Base-by-base conservation (phyloP, 129 eudicot species). In the Mikania micrantha region DNA sequence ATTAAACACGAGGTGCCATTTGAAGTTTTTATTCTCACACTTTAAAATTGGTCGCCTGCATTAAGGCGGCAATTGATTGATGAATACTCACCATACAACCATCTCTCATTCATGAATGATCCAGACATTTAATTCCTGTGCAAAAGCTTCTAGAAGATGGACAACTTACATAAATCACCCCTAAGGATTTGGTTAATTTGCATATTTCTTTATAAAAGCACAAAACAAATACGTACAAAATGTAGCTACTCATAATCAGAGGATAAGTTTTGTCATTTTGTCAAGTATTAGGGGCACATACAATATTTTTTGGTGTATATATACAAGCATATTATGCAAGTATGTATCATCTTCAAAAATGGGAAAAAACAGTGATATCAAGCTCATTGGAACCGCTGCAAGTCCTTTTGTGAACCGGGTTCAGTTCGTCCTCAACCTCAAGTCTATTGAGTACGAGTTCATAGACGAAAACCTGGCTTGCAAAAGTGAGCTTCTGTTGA, bases 381-480 rank as follows among this genome's bases (percentile, higher is more conserved):
- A 68, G 64, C 80, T 76, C 20, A 3, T 76, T 7, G 80, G 80
- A 4, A 34, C 64, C 3, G 35, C n/a, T 19, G 63, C 74, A 35
- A 76, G 80, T 45, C 80, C 64, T 25, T 76, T 6, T 24, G 74
- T 47, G 25, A 68, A 47, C 35, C 70, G 80, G 16, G 75, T 76
- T 60, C 60, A 44, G 4, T 29, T 76, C 54, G 70, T 70, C 11
- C 80, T 76, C 35, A 60, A 36, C 39, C 62, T 76, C 44, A 76
- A 76, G 70, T 68, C 80, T 3, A 76, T 76, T 11, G 70, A 60
- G 2, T 76, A 76, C 13, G 80, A 77, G 69, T 66, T 21, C 29
- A 38, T 71, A 3, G 16, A 65, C 10, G 82, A 77, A 61, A 44
- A 71, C 56, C 34, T 38, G 2, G 34, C 44, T 24, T 20, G 59